Evolutionary conservation across 768 basidiomycete species (phyloP).

Genomic region (Lanmaoa pseudosensibilis): DNA sequence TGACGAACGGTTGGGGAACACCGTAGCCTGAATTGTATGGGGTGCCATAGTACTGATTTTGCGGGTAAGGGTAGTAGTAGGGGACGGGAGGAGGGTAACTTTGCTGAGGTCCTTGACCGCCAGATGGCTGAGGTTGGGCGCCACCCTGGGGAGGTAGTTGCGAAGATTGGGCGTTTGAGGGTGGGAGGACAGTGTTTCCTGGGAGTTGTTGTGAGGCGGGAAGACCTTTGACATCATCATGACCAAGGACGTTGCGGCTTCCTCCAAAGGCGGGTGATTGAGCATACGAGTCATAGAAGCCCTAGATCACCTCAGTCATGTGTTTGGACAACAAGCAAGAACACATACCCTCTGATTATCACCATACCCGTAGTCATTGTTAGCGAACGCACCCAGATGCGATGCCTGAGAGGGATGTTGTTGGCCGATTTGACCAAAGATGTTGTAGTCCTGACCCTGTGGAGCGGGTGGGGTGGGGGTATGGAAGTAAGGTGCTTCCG

Average conservation of each 20-base stretch:
- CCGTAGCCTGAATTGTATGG: constrained; percentile 62
- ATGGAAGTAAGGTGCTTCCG: constrained; percentile 74
- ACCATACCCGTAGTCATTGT: constrained; percentile 66
- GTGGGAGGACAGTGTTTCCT: constrained; percentile 48
- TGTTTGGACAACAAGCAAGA: background rate
- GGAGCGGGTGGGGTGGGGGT: constrained; percentile 71
- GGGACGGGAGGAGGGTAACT: constrained; percentile 59
- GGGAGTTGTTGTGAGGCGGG: constrained; percentile 59
- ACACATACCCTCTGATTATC: constrained; percentile 63
- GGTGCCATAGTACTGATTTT: constrained; percentile 73
- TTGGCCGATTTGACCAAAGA: constrained; percentile 63
- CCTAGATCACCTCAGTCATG: constrained; percentile 40
- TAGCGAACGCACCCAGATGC: constrained; percentile 55
- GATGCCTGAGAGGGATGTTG: constrained; percentile 55
- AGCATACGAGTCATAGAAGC: constrained; percentile 75
- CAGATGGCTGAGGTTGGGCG: constrained; percentile 57
- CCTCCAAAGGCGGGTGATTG: constrained; percentile 65
- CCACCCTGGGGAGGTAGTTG: constrained; percentile 50
- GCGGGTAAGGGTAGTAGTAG: constrained; percentile 69
- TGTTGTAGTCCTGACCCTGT: constrained; percentile 60
- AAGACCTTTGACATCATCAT: constrained; percentile 76
- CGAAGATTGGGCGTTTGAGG: constrained; percentile 52
- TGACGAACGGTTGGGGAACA: constrained; percentile 68
- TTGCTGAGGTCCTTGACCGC: constrained; percentile 65
- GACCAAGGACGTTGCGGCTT: constrained; percentile 58